Evolutionary conservation across 129 eudicot species (phyloP).

Genomic region (Chrysanthemum lavandulifolium): DNA sequence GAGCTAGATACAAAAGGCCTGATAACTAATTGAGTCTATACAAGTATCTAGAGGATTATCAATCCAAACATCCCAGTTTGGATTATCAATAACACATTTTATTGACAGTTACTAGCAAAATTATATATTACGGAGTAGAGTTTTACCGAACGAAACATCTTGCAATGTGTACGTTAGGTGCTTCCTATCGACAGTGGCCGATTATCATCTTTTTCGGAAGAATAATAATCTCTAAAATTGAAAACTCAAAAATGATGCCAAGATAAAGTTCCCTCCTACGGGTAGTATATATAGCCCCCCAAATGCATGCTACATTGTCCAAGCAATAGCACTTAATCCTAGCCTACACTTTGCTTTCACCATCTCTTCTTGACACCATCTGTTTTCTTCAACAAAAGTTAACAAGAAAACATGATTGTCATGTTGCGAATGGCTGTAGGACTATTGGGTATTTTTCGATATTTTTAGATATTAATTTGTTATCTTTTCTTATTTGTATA

Average conservation of each 20-base stretch:
- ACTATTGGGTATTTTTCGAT: slow-evolving; percentile 50
- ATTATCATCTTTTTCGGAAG: slow-evolving; percentile 16
- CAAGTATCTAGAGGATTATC: too few species aligned
- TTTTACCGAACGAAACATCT: slow-evolving; percentile 6
- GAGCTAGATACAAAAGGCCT: too few species aligned
- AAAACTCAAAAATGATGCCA: slow-evolving; percentile 32
- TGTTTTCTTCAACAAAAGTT: background rate
- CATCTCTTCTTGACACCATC: slow-evolving; percentile 28
- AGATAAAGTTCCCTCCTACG: slow-evolving; percentile 30
- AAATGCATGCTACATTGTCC: slow-evolving; percentile 32
- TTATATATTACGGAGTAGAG: background rate
- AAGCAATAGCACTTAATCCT: slow-evolving; percentile 21
- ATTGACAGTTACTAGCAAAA: too few species aligned
- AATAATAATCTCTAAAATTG: slow-evolving; percentile 25
- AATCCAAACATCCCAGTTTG: too few species aligned
- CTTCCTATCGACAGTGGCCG: slow-evolving; percentile 27
- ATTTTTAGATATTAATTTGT: background rate
- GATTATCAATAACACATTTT: background rate
- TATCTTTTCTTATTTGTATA: background rate
- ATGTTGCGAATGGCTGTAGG: slow-evolving; percentile 67
- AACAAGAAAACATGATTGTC: slow-evolving; percentile 47
- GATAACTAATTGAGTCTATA: too few species aligned
- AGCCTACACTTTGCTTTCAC: background rate
- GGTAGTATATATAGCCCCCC: slow-evolving; percentile 49
- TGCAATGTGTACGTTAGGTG: slow-evolving; percentile 22